phyloP scores from a whole-genome alignment of 1,284 basidiomycete species.

The Puccinia coronata region DNA sequence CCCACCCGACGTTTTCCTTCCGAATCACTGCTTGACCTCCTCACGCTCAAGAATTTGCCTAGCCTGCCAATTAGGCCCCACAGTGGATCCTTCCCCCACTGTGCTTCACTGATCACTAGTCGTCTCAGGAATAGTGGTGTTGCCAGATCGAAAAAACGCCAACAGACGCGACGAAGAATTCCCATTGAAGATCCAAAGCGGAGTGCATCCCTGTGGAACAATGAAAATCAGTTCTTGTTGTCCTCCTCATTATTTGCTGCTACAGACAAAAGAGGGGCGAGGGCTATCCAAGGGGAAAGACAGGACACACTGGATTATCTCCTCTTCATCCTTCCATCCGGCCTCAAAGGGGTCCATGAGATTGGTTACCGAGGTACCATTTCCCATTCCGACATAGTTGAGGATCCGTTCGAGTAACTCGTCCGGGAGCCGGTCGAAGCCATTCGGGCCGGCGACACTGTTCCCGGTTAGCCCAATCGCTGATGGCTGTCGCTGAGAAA shows the following conservation, averaged over 20 bases:
- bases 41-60: not conserved
- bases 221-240: too few species aligned
- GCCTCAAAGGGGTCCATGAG: conserved; percentile 25
- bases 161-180: conserved; percentile 20
- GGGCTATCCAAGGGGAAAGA: not conserved
- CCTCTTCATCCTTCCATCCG: conserved; percentile 29
- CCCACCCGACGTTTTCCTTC: not conserved
- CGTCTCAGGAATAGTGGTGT: conserved; percentile 28
- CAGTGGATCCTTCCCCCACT: not conserved
- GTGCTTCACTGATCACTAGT: conserved; percentile 18
- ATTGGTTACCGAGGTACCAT: not conserved
- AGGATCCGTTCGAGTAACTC: conserved; percentile 29
- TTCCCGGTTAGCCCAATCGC: not conserved
- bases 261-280: too few species aligned
- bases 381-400: not conserved
- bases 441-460: not conserved
- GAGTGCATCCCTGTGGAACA: not conserved
- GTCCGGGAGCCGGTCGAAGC: conserved; percentile 16
- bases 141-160: conserved; percentile 22
- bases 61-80: not conserved
- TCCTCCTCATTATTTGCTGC: too few species aligned
- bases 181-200: not conserved
- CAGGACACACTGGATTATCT: conserved; percentile 19
- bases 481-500: not conserved
- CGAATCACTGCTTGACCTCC: not conserved